phyloP scores from a whole-genome alignment of 371 early-diverging fungal genomes.

The Lichtheimia ramosa region DNA sequence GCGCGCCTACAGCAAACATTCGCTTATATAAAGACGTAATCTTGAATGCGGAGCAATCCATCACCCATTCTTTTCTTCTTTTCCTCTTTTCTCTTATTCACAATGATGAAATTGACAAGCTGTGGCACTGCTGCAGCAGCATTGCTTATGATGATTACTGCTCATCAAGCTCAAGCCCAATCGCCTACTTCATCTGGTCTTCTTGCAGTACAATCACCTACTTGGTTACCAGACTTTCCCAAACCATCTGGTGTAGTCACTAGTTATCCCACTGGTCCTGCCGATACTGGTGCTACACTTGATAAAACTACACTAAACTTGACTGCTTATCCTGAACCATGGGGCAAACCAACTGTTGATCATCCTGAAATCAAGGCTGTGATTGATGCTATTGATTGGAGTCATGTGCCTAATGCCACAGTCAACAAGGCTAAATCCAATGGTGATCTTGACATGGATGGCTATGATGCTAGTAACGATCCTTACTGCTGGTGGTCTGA shows the following conservation, averaged over 20 bases:
- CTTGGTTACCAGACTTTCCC: conserved; percentile 39
- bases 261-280: conserved; percentile 34
- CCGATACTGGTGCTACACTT: conserved; percentile 22
- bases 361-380: conserved; percentile 39
- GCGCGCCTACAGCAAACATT: too few relatives aligned
- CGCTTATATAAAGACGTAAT: too few relatives aligned
- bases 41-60: too few relatives aligned
- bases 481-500: conserved; percentile 53
- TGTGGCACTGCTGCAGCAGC: too few relatives aligned
- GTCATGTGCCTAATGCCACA: conserved; percentile 43
- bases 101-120: too few relatives aligned
- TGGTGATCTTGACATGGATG: conserved; percentile 17
- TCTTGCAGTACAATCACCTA: conserved; percentile 40
- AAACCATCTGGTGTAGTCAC: conserved; percentile 26
- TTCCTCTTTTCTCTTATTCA: too few relatives aligned
- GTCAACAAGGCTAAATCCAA: conserved; percentile 17
- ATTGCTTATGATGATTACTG: too few relatives aligned
- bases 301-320: conserved; percentile 22
- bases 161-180: conserved; percentile 1
- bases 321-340: conserved; percentile 37
- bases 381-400: conserved; percentile 45
- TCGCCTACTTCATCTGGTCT: conserved; percentile 19
- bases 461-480: conserved; percentile 33
- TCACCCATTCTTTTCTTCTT: too few relatives aligned
- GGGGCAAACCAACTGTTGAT: conserved; percentile 29